Base-by-base conservation (phyloP, 495 filamentous ascomycete species). In the Podospora conica region DNA sequence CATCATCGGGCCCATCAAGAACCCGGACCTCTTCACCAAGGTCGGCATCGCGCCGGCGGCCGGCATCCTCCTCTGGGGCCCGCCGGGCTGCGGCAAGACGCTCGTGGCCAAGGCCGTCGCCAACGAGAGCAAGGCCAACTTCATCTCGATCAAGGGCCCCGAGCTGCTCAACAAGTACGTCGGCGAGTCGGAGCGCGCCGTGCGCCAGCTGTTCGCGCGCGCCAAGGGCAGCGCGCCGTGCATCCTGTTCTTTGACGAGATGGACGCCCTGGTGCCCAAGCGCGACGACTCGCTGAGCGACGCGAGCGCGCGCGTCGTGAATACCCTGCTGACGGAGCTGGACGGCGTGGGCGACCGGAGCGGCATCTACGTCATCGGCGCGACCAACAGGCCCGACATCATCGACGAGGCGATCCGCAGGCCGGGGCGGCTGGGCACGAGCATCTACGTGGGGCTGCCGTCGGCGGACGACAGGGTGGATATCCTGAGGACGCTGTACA, bases 171-270 rank as follows among this genome's bases (percentile, higher is more conserved):
- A 96, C 79, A 97, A 97, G 77, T 98, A 91, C 69, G 93, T 98
- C 27, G 95, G 95, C 69, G 95, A 98, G 75, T 93, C 90, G 21
- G 95, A 98, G 75, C 87, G 93, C 20, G 91, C 95, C 0, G 91
- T 98, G 4, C 88, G 95, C 18, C 91, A 96, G 74, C 91, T 97
- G 3, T 98, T 98, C 74, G 86, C 88, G 57, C 89, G 95, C 15
- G 95, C 95, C 10, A 86, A 93, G 25, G 90, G 90, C 0, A 91
- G 87, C 9, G 84, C 95, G 1, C 95, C 95, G 22, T 97, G 94
- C 73, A 91, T 98, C 58, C 88, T 98, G 65, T 98, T 98, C 84
- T 98, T 98, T 75, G 95, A 98, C 77, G 95, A 98, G 75, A 82
- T 98, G 31, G 95, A 98, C 71, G 93, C 95, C 4, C 82, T 98